Evolutionary conservation across 805 yeast genomes (phyloP).

Genomic region (Ogataea glucozyma): DNA sequence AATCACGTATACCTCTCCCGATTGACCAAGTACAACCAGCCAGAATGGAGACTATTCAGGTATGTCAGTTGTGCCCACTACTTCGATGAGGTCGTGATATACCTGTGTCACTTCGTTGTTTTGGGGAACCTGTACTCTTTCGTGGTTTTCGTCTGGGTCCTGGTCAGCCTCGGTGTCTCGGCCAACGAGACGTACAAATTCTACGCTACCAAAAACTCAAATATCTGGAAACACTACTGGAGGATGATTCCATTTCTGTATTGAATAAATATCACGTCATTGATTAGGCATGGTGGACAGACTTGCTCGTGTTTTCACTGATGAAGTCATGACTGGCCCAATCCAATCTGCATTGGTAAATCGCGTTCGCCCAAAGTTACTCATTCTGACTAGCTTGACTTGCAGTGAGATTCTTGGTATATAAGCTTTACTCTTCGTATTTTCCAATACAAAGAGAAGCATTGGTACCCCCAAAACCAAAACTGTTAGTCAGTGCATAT

Average conservation of each 20-base stretch:
- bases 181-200: slow-evolving; percentile 52
- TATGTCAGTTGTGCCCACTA: slow-evolving; percentile 68
- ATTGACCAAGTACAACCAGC: slow-evolving; percentile 57
- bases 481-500: slow-evolving; percentile 81
- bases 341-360: too few relatives aligned
- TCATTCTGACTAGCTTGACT: too few relatives aligned
- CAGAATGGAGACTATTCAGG: slow-evolving; percentile 50
- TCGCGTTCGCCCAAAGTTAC: too few relatives aligned
- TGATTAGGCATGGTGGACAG: too few relatives aligned
- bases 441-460: slow-evolving; percentile 63
- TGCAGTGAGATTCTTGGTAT: not conserved
- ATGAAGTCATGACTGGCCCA: too few relatives aligned
- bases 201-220: slow-evolving; percentile 36
- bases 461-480: slow-evolving; percentile 98
- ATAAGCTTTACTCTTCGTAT: slow-evolving; percentile 9
- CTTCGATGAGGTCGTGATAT: slow-evolving; percentile 62
- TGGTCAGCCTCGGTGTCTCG: slow-evolving; percentile 53
- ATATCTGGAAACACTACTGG: slow-evolving; percentile 20
- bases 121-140: slow-evolving; percentile 22
- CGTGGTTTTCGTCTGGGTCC: slow-evolving; percentile 39
- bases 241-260: slow-evolving; percentile 35
- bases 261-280: too few relatives aligned
- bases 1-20: slow-evolving; percentile 53
- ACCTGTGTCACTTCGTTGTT: slow-evolving; percentile 35
- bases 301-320: too few relatives aligned